A percentile compares a stretch with the other conserved stretches of the same genome.
phyloP scores from a whole-genome alignment of 2,329 filamentous ascomycete genomes.

The Capronia americana region DNA sequence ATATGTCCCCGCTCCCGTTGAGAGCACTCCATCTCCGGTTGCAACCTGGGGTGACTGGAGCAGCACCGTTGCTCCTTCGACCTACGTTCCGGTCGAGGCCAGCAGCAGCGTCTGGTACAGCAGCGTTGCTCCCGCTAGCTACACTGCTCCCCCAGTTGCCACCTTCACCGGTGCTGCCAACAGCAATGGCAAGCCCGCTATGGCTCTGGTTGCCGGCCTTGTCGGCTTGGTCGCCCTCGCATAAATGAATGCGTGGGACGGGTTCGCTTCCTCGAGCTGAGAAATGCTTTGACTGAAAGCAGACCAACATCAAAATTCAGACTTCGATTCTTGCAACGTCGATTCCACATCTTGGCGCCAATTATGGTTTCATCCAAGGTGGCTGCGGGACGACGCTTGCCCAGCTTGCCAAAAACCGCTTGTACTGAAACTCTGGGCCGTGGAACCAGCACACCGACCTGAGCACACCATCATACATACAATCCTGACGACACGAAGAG shows the following conservation, averaged over 20 bases:
- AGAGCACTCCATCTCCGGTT: background rate
- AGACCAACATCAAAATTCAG: background rate
- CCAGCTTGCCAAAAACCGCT: background rate
- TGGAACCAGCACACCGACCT: slow-evolving; percentile 9
- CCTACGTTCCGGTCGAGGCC: slow-evolving; percentile 7
- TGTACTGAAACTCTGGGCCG: background rate
- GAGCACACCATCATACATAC: slow-evolving; percentile 8
- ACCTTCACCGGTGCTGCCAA: slow-evolving; percentile 34
- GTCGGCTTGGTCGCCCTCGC: slow-evolving; percentile 35
- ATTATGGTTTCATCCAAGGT: background rate
- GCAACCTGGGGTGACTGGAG: background rate
- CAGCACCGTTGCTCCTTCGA: background rate
- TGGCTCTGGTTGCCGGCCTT: slow-evolving; percentile 34
- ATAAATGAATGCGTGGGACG: slow-evolving; percentile 18
- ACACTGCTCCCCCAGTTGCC: slow-evolving; percentile 24
- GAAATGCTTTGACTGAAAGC: background rate
- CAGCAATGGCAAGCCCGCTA: slow-evolving; percentile 38
- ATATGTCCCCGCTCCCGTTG: slow-evolving; percentile 15
- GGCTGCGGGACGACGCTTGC: background rate
- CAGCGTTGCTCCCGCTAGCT: slow-evolving; percentile 19
- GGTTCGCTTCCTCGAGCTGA: background rate
- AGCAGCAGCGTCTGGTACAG: slow-evolving; percentile 21
- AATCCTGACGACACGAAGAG: slow-evolving; percentile 5
- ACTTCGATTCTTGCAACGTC: slow-evolving; percentile 3
- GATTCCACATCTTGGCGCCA: no score